These are phyloP conservation scores for Cordyceps farinosa DNA, from an alignment of 2,329 filamentous ascomycete genomes.

Conservation along the genomic window DNA sequence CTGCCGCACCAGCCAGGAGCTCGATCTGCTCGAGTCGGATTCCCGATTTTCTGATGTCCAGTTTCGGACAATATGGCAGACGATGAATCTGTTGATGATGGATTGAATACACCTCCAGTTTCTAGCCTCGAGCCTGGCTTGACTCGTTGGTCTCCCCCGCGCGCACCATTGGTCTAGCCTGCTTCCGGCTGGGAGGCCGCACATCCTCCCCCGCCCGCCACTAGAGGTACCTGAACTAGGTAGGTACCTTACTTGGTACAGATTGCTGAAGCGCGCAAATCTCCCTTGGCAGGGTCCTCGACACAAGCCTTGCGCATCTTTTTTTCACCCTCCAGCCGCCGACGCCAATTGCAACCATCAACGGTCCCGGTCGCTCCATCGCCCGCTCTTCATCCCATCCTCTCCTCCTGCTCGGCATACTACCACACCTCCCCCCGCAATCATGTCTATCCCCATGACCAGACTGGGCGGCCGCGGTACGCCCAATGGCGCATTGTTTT, in stretches of 20 bases:
- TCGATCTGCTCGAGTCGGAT: too few relatives aligned
- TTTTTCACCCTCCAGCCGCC: not conserved
- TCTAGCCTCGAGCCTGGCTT: not conserved
- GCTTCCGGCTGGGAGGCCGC: not conserved
- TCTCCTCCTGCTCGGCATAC: not conserved
- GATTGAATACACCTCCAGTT: too few relatives aligned
- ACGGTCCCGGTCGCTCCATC: not conserved
- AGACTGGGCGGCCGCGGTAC: conserved; percentile 44
- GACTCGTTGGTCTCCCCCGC: not conserved
- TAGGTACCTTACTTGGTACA: too few relatives aligned
- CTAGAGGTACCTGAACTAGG: too few relatives aligned
- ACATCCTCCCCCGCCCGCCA: not conserved
- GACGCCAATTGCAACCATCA: not conserved
- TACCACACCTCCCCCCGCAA: not conserved
- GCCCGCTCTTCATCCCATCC: not conserved
- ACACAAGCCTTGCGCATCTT: too few relatives aligned
- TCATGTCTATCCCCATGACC: conserved; percentile 42
- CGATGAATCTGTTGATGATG: too few relatives aligned
- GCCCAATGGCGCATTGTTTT: conserved; percentile 21
- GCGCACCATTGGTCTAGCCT: not conserved
- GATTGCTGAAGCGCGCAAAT: not conserved
- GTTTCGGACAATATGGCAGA: too few relatives aligned
- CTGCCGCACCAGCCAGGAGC: too few relatives aligned
- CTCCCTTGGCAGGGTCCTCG: not conserved
- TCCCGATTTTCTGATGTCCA: too few relatives aligned